Evolutionary conservation across 352 stramenopile species (phyloP).

Genomic region (Phytophthora tubulina): DNA sequence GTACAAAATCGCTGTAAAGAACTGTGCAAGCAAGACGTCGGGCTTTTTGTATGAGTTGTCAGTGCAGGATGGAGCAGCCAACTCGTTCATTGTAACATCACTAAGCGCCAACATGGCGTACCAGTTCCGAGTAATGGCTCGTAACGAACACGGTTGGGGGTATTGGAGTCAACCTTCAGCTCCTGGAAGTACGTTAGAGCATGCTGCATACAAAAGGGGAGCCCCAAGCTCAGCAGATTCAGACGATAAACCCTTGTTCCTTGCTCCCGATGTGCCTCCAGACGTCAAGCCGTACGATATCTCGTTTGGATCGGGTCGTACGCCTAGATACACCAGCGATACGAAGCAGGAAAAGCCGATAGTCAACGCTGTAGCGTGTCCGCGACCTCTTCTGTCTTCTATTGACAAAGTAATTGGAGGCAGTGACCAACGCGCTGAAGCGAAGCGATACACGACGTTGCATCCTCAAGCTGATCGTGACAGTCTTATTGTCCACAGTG

Average conservation of each 20-base stretch:
- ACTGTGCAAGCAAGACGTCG: conserved; percentile 61
- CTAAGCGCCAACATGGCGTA: conserved; percentile 84
- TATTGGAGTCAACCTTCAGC: conserved; percentile 75
- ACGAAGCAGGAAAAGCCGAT: conserved; percentile 41
- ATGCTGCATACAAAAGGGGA: conserved; percentile 28
- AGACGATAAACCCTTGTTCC: conserved; percentile 38
- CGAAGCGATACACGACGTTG: conserved; percentile 53
- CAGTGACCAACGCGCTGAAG: conserved; percentile 19
- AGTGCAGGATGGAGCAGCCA: conserved; percentile 33
- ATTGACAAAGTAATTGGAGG: conserved; percentile 6
- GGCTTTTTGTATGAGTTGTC: conserved; percentile 67
- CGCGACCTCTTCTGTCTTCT: conserved; percentile 39
- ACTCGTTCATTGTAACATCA: conserved; percentile 56
- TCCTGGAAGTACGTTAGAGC: conserved; percentile 57
- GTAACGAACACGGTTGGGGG: conserved; percentile 73
- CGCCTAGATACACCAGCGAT: conserved; percentile 59
- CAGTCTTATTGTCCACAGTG: conserved; percentile 60
- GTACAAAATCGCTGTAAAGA: conserved; percentile 72
- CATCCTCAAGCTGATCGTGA: conserved; percentile 53
- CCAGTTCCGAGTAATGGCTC: conserved; percentile 84
- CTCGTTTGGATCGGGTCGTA: conserved; percentile 69
- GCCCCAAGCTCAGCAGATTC: background rate
- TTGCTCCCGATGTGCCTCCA: conserved; percentile 48
- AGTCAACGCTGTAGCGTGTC: conserved; percentile 54
- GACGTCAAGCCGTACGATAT: conserved; percentile 61